Conservation (phyloP, 1,139 yeast genomes). For the Kazachstania sp. region DNA sequence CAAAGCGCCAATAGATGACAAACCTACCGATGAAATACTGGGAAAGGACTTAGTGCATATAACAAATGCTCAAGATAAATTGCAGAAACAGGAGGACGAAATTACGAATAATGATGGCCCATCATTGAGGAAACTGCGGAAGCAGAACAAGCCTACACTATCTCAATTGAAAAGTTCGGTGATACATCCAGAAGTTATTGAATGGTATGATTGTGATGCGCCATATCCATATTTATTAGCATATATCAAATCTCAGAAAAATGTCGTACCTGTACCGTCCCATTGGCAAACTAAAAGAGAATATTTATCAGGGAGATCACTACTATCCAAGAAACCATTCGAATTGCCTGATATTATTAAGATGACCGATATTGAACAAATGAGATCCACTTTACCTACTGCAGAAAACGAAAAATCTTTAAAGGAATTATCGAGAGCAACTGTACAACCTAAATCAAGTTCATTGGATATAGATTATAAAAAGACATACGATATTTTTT, state of each 20-base stretch:
- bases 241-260: slow-evolving; percentile 55
- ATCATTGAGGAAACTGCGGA: slow-evolving; percentile 40
- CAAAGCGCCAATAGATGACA: neutral
- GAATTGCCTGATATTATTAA: slow-evolving; percentile 68
- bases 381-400: slow-evolving; percentile 49
- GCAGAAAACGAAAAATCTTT: slow-evolving; percentile 50
- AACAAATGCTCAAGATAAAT: neutral
- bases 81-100: neutral
- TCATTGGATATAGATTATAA: slow-evolving; percentile 79
- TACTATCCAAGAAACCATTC: slow-evolving; percentile 66
- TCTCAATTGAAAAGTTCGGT: slow-evolving; percentile 58
- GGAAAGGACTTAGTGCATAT: neutral
- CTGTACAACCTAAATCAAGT: slow-evolving; percentile 88
- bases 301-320: slow-evolving; percentile 62
- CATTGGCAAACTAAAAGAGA: slow-evolving; percentile 84
- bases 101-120: neutral
- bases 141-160: slow-evolving; percentile 51
- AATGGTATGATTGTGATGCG: slow-evolving; percentile 84
- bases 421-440: slow-evolving; percentile 70
- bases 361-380: slow-evolving; percentile 80
- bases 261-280: slow-evolving; percentile 66
- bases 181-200: slow-evolving; percentile 61
- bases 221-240: slow-evolving; percentile 64
- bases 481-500: slow-evolving; percentile 78
- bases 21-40: neutral